phyloP scores from a whole-genome alignment of 345 rosid species.

The Pelargonium nanum region DNA sequence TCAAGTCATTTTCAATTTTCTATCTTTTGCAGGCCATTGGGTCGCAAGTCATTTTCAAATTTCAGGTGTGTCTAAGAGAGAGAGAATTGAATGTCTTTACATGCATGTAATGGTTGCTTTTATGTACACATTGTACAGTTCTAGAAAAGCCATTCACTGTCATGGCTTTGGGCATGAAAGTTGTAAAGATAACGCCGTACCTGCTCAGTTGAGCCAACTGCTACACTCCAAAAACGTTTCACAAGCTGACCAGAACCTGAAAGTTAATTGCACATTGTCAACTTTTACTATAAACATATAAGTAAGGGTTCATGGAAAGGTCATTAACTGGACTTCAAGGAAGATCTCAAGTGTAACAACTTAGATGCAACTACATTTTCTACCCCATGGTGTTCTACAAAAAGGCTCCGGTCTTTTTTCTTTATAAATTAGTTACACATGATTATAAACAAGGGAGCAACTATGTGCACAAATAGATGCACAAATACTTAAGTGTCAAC shows the following conservation, averaged over 20 bases:
- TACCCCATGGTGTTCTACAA: too few species aligned
- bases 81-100: neutral
- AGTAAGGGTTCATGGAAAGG: too few species aligned
- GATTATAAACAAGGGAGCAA: too few species aligned
- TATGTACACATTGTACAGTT: neutral
- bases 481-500: too few species aligned
- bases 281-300: neutral
- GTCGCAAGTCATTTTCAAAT: neutral
- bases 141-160: neutral
- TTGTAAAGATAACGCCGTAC: neutral
- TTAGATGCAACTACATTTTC: too few species aligned
- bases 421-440: too few species aligned
- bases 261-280: neutral
- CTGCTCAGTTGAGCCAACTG: neutral
- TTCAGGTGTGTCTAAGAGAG: neutral
- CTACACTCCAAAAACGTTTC: neutral
- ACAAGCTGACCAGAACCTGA: too few species aligned
- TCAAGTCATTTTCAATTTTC: neutral
- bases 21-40: neutral
- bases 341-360: too few species aligned
- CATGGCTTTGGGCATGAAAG: neutral
- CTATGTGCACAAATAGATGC: too few species aligned
- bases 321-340: too few species aligned
- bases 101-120: neutral
- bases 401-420: too few species aligned